Evolutionary conservation across 1,139 yeast species (phyloP), one percentile per base, ranked within the genome.

Genomic region (Candida labiduridarum): DNA sequence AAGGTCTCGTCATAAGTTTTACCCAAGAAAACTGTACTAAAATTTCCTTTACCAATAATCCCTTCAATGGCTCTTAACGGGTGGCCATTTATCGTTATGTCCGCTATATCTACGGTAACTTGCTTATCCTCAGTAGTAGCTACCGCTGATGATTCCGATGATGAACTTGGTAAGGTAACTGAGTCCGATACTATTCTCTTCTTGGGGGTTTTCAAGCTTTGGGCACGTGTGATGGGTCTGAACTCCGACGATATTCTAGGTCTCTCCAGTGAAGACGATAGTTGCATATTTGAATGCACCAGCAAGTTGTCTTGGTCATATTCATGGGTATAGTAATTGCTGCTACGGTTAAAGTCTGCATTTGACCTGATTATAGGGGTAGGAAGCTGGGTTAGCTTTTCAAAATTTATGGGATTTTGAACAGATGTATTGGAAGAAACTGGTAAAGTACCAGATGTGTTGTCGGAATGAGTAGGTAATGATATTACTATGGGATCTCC

Each of bases 11-110:
- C 52, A 9, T 30, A 12, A 10, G 40, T 61, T 41, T 65, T 62
- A 9, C 76, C 85, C 38, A 80, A 61, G 5, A 80, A 69, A 11
- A 85, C 89, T 2, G 75, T 72, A 62, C 87, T 82, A 60, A 84
- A 85, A 49, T 79, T 81, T 0, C 90, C 90, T 7, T 68, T 57
- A 1, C 90, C 90, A 3, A 84, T 67, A 38, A 38, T 15, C 35
- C 73, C 63, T 44, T 62, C 59, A 5, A 57, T 60, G 53, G 62
- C 69, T 34, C 51, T 53, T 52, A 61, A 70, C n/a, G 52, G 39
- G 10, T 52, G 54, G 35, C 56, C 50, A n/a, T 22, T 14, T 11
- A 38, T 38, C n/a, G 14, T 22, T 10, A 38, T 38, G 4, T 38
- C 41, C 6, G 22, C 16, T 11, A 22, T n/a, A 19, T 33, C 43